Conservation (phyloP, 768 basidiomycete species). For the Leccinum ochraceum region DNA sequence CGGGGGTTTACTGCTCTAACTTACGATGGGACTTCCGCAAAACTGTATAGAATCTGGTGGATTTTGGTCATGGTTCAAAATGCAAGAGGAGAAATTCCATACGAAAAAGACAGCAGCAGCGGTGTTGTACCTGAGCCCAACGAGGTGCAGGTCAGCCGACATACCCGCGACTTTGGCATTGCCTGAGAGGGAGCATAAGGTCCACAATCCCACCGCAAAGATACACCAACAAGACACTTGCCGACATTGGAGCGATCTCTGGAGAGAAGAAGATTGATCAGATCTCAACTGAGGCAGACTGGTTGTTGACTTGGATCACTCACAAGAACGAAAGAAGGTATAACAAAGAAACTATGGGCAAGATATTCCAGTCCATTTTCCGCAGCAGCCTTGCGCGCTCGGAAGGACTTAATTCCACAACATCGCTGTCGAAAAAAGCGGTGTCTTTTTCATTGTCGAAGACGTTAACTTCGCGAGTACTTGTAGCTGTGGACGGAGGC, state of each 20-base stretch:
- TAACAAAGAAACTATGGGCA: conserved; percentile 46
- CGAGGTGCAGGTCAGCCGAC: conserved; percentile 38
- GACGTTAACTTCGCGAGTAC: conserved; percentile 7
- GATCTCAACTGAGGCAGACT: background rate
- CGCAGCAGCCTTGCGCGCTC: conserved; percentile 35
- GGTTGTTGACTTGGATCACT: conserved; percentile 19
- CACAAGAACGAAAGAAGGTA: conserved; percentile 50
- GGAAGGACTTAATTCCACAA: conserved; percentile 11
- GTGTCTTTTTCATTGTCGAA: conserved; percentile 15
- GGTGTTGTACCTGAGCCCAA: conserved; percentile 37
- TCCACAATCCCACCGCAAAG: background rate
- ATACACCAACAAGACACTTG: conserved; percentile 16
- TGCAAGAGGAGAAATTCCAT: conserved; percentile 3
- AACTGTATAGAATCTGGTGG: conserved; percentile 37
- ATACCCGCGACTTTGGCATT: conserved; percentile 49
- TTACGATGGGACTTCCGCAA: conserved; percentile 41
- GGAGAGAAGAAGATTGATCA: background rate
- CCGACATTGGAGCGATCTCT: conserved; percentile 50
- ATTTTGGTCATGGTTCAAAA: background rate
- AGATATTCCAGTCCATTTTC: conserved; percentile 46
- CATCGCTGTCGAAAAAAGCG: background rate
- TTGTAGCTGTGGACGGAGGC: conserved; percentile 15
- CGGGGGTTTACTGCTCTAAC: conserved; percentile 8
- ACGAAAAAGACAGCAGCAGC: conserved; percentile 43
- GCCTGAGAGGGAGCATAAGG: conserved; percentile 26